Evolutionary conservation across 2,329 filamentous ascomycete species (phyloP).

Genomic region (Drechslerella dactyloides): DNA sequence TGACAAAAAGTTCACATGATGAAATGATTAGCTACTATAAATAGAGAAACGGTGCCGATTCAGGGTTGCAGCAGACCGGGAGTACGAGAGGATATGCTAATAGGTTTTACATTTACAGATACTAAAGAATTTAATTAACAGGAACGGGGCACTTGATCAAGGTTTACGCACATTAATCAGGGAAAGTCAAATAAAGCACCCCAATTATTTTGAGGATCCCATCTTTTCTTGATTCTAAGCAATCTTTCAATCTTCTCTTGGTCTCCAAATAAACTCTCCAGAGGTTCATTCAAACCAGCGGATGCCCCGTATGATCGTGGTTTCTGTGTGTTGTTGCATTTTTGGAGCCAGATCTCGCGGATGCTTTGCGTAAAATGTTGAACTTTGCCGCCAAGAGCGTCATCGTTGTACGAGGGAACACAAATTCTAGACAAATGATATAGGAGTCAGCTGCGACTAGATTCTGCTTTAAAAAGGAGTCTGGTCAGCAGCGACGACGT

Average conservation of each 20-base stretch:
- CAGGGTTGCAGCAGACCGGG: too few relatives aligned
- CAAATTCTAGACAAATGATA: constrained; percentile 12
- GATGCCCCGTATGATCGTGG: constrained; percentile 29
- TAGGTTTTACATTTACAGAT: too few relatives aligned
- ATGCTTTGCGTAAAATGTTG: constrained; percentile 13
- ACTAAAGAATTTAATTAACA: too few relatives aligned
- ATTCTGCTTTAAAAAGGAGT: background rate
- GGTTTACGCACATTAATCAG: too few relatives aligned
- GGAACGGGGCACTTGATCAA: too few relatives aligned
- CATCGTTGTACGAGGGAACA: constrained; percentile 29
- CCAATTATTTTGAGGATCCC: constrained; percentile 53
- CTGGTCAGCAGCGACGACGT: background rate
- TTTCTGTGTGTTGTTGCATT: constrained; percentile 21
- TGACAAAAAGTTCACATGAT: too few relatives aligned
- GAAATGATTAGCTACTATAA: too few relatives aligned
- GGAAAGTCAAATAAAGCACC: constrained; percentile 19
- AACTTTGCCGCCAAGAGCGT: constrained; percentile 25
- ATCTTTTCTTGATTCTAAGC: constrained; percentile 53
- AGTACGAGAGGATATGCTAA: too few relatives aligned
- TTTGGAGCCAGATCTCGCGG: constrained; percentile 36
- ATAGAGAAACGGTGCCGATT: too few relatives aligned
- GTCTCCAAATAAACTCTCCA: constrained; percentile 41
- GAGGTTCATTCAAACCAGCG: constrained; percentile 33
- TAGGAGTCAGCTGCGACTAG: background rate
- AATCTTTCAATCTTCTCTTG: constrained; percentile 52